These are phyloP conservation scores for Cocos nucifera DNA, from an alignment of 176 grass and related monocot species.

Conservation along the genomic window DNA sequence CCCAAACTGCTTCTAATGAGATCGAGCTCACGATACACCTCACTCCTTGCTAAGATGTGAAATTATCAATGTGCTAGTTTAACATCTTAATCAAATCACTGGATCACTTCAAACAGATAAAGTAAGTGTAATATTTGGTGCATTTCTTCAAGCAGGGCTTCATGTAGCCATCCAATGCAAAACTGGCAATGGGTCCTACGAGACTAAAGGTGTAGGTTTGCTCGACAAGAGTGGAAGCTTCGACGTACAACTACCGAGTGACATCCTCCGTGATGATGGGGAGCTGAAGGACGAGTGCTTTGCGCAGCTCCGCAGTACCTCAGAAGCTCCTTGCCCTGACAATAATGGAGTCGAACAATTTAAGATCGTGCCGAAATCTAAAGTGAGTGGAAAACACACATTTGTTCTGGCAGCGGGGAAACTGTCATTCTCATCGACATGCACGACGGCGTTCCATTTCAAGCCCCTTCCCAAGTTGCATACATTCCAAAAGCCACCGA, in stretches of 20 bases:
- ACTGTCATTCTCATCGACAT: conserved; percentile 28
- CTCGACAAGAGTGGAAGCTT: conserved; percentile 47
- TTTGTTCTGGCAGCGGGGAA: conserved; percentile 31
- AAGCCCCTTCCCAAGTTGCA: background rate
- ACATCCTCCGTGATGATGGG: conserved; percentile 22
- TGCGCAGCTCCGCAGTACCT: conserved; percentile 37
- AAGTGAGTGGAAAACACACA: conserved; percentile 6
- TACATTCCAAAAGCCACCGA: background rate
- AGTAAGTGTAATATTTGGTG: too few relatives aligned
- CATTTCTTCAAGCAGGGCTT: conserved; percentile 26
- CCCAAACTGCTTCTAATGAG: too few relatives aligned
- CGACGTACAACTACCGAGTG: conserved; percentile 25
- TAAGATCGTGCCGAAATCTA: conserved; percentile 23
- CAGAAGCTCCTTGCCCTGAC: conserved; percentile 38
- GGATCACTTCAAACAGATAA: too few relatives aligned
- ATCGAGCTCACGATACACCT: too few relatives aligned
- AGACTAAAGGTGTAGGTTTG: conserved; percentile 28
- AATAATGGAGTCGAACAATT: conserved; percentile 15
- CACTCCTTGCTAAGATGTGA: too few relatives aligned
- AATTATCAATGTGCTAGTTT: too few relatives aligned
- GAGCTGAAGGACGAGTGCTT: conserved; percentile 45
- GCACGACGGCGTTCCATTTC: conserved; percentile 27
- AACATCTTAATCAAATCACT: too few relatives aligned
- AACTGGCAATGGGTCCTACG: conserved; percentile 29
- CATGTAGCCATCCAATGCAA: conserved; percentile 50